These are phyloP conservation scores for Yamadazyma takamatsuzukensis DNA, from an alignment of 805 yeast species.

Conservation along the genomic window DNA sequence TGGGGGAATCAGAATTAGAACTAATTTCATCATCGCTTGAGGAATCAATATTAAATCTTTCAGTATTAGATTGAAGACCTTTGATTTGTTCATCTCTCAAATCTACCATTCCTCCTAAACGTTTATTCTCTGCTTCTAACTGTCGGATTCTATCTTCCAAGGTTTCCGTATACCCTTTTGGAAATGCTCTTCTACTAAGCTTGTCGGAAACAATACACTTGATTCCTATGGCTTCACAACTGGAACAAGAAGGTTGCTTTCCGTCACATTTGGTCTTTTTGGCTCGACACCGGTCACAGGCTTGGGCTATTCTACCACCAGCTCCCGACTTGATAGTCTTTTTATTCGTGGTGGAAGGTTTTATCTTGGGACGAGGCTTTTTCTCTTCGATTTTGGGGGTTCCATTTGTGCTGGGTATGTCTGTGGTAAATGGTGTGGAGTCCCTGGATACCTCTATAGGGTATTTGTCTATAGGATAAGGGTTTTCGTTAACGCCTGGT, in stretches of 20 bases:
- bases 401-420: no score
- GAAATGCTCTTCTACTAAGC: constrained; percentile 80
- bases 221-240: constrained; percentile 79
- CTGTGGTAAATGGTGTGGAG: no score
- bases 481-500: no score
- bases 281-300: constrained; percentile 85
- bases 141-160: constrained; percentile 60
- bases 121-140: constrained; percentile 74
- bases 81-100: constrained; percentile 62
- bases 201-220: constrained; percentile 88
- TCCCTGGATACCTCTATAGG: no score
- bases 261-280: constrained; percentile 82
- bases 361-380: constrained; percentile 6
- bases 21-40: background rate
- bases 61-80: constrained; percentile 16
- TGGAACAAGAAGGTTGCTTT: constrained; percentile 64
- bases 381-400: no score
- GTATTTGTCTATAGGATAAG: no score
- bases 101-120: constrained; percentile 60
- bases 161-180: constrained; percentile 78
- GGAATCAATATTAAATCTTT: no score
- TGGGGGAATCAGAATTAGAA: constrained; percentile 1
- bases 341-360: constrained; percentile 17
- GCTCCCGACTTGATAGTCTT: constrained; percentile 53
- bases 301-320: constrained; percentile 73